A percentile compares a stretch with the other conserved stretches of the same genome.
Conservation (phyloP, 2,329 filamentous ascomycete genomes). For the Aphanocladium album region DNA sequence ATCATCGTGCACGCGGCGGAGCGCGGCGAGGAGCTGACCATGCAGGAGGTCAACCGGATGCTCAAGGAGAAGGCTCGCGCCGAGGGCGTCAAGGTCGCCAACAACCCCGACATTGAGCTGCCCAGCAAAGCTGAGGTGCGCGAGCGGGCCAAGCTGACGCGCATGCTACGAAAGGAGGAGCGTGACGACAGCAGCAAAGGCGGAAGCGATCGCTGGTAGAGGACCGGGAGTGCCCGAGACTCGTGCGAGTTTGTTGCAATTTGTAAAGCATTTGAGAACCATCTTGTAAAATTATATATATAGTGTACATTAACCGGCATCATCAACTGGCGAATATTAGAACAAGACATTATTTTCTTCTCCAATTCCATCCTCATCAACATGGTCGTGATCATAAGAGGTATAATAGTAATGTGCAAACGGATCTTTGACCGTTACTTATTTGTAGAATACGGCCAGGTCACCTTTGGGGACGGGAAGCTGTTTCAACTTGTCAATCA, state of each 20-base stretch:
- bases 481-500: constrained; percentile 62
- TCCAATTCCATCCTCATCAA: neutral
- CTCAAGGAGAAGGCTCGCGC: constrained; percentile 22
- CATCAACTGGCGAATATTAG: neutral
- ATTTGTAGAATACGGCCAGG: constrained; percentile 50
- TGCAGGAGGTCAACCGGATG: constrained; percentile 24
- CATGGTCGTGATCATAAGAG: neutral
- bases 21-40: constrained; percentile 24
- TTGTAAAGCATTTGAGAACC: constrained; percentile 2
- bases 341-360: neutral
- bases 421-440: constrained; percentile 13
- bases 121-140: constrained; percentile 32
- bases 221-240: neutral
- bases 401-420: neutral
- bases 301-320: constrained; percentile 10
- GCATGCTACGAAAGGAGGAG: neutral
- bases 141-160: constrained; percentile 16
- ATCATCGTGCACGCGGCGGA: constrained; percentile 31
- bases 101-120: constrained; percentile 38
- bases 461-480: constrained; percentile 49
- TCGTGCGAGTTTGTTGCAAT: neutral
- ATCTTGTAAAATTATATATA: constrained; percentile 11
- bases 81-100: constrained; percentile 27
- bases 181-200: neutral
- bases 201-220: neutral